These are phyloP conservation scores for Ajuga reptans DNA, from an alignment of 305 asterid genomes.

Conservation along the genomic window DNA sequence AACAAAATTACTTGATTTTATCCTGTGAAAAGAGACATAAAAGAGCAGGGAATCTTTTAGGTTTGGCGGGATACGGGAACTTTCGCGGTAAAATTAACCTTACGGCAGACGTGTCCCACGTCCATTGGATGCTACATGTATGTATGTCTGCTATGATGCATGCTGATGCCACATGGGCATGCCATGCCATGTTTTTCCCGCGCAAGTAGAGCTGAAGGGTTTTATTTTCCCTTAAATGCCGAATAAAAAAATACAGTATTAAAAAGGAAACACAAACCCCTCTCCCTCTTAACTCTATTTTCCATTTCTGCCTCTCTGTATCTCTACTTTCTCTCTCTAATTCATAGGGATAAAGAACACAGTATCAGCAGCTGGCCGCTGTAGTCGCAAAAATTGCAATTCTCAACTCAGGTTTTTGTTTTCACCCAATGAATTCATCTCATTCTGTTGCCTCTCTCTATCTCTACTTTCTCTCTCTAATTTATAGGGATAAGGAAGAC, in stretches of 20 bases:
- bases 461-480: conserved; percentile 27
- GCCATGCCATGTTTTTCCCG: conserved; percentile 42
- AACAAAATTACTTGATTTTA: no score
- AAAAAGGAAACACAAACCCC: conserved; percentile 17
- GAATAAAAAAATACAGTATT: conserved; percentile 16
- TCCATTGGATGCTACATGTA: conserved; percentile 17
- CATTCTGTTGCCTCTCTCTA: not conserved
- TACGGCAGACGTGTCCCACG: conserved; percentile 24
- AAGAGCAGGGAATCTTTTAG: conserved; percentile 1
- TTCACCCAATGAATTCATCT: conserved; percentile 1
- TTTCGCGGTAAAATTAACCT: conserved; percentile 45
- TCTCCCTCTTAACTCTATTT: not conserved
- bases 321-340: conserved; percentile 27
- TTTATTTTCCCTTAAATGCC: conserved; percentile 26
- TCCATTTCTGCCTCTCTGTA: conserved; percentile 2
- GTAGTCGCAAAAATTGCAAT: conserved; percentile 3
- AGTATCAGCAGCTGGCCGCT: conserved; percentile 5
- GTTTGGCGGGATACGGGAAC: conserved; percentile 23
- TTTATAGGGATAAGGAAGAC: conserved; percentile 21
- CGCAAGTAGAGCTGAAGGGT: conserved; percentile 29
- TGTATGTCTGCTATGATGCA: conserved; percentile 45
- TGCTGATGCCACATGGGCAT: conserved; percentile 26
- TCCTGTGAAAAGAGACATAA: not conserved
- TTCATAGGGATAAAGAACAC: conserved; percentile 21
- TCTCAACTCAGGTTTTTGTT: conserved; percentile 23